A percentile compares a stretch with the other conserved stretches of the same genome.
These are phyloP conservation scores for Diaporthe citrichinensis DNA, from an alignment of 2,329 filamentous ascomycete species.

Conservation along the genomic window DNA sequence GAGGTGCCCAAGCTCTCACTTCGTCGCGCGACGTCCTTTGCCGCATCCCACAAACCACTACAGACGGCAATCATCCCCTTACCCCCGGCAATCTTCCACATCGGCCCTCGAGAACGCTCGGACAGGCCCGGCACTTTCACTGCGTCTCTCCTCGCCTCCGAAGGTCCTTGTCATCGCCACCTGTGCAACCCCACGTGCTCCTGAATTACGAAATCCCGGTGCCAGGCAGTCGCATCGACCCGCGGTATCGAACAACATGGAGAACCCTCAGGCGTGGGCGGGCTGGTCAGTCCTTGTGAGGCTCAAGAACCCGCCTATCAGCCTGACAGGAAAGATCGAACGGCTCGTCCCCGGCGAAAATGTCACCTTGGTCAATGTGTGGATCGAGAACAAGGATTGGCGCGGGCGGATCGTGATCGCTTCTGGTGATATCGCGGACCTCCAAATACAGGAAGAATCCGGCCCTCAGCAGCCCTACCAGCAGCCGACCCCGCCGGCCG, in stretches of 20 bases:
- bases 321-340: conserved; percentile 40
- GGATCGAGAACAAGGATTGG: conserved; percentile 37
- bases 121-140: background rate
- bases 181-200: conserved; percentile 20
- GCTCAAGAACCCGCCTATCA: conserved; percentile 39
- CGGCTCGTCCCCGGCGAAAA: conserved; percentile 38
- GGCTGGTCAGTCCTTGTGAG: conserved; percentile 38
- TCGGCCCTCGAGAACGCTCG: conserved; percentile 12
- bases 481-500: conserved; percentile 27
- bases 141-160: background rate
- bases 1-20: conserved; percentile 31
- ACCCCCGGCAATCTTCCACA: conserved; percentile 16
- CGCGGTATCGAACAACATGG: conserved; percentile 18
- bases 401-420: conserved; percentile 35
- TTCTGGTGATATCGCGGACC: conserved; percentile 38
- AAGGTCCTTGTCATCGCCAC: background rate
- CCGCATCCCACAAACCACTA: conserved; percentile 26
- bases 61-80: conserved; percentile 15
- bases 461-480: conserved; percentile 25
- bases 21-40: conserved; percentile 13
- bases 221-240: conserved; percentile 15
- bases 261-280: conserved; percentile 30
- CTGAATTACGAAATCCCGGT: background rate
- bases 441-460: conserved; percentile 33
- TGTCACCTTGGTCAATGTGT: conserved; percentile 38